Percentiles rank a stretch among this genome's conserved stretches.
Conservation (phyloP, 176 grass and related monocot genomes). For the Chloris gayana region DNA sequence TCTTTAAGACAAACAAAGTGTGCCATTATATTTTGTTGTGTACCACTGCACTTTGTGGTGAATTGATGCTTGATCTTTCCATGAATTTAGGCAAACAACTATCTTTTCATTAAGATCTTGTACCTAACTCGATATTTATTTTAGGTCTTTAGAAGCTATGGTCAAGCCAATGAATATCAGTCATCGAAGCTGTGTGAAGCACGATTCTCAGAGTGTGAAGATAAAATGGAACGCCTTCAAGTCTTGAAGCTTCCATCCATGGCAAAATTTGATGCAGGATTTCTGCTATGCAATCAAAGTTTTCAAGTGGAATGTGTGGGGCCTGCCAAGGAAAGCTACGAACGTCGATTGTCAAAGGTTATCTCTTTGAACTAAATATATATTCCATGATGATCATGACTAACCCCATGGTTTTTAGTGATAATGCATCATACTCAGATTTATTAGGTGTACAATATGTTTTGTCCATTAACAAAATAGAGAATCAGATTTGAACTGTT, state of each 20-base stretch:
- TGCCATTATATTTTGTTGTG: not conserved
- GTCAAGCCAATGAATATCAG: conserved; percentile 75
- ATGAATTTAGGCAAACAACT: not conserved
- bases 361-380: conserved; percentile 21
- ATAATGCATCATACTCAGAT: not conserved
- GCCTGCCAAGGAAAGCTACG: conserved; percentile 71
- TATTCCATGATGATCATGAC: not conserved
- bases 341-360: conserved; percentile 77
- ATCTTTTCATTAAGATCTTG: not conserved
- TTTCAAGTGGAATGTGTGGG: conserved; percentile 75
- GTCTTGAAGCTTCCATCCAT: conserved; percentile 90
- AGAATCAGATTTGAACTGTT: not conserved
- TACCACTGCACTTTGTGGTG: not conserved
- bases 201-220: conserved; percentile 78
- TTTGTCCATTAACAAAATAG: not conserved
- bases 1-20: not conserved
- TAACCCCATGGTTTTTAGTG: not conserved
- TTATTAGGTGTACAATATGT: not conserved
- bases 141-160: conserved; percentile 73
- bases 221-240: conserved; percentile 94
- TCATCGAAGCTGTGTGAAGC: conserved; percentile 92
- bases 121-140: conserved; percentile 33
- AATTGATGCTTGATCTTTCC: not conserved
- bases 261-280: conserved; percentile 92
- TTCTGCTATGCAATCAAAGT: conserved; percentile 77